phyloP scores from a whole-genome alignment of 345 rosid genomes.

The Eucalyptus cloeziana region DNA sequence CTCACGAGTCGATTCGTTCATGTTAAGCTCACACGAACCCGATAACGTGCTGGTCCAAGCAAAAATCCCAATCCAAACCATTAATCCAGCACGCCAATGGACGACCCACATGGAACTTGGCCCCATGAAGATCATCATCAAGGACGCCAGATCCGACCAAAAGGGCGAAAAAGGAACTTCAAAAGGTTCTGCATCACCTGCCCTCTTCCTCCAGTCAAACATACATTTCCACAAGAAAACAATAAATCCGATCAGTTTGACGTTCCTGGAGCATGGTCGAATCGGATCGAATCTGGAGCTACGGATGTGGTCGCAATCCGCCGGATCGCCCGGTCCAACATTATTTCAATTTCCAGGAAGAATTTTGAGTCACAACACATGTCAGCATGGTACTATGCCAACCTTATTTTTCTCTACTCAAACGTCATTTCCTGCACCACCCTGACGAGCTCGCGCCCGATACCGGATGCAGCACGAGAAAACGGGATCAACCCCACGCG shows the following conservation, averaged over 20 bases:
- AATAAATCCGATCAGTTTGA: neutral
- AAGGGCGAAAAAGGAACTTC: neutral
- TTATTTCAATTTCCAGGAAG: neutral
- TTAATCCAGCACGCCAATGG: neutral
- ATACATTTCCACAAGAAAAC: neutral
- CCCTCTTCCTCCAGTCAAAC: neutral
- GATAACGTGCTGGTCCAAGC: neutral
- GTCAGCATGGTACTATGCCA: neutral
- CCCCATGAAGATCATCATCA: neutral
- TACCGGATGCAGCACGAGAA: neutral
- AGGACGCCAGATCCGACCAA: neutral
- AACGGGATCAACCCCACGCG: neutral
- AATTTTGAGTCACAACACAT: neutral
- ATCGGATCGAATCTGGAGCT: neutral
- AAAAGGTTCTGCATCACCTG: neutral
- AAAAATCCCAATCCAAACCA: neutral
- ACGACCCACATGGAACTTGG: neutral
- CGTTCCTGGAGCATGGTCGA: neutral
- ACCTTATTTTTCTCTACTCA: neutral
- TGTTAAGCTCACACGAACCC: neutral
- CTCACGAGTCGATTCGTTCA: neutral
- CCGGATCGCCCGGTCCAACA: neutral
- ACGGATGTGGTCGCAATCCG: neutral
- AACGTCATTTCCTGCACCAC: neutral
- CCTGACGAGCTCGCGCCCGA: neutral